Conservation (phyloP, 495 filamentous ascomycete species). For the Hyaloscypha variabilis region DNA sequence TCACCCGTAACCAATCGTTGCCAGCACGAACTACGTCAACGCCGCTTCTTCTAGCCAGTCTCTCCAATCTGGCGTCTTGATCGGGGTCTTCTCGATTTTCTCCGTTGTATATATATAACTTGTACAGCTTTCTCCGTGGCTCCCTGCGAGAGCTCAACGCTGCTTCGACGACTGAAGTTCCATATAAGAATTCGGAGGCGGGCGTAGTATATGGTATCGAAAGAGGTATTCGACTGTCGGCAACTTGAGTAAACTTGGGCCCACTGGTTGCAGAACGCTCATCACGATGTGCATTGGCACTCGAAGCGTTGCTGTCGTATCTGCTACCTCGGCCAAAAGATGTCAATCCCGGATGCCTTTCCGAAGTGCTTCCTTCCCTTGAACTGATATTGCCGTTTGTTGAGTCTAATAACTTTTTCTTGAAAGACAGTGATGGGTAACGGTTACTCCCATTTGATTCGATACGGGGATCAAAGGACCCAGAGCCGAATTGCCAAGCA, state of each 20-base stretch:
- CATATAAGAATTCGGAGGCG: constrained; percentile 91
- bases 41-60: constrained; percentile 58
- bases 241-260: background rate
- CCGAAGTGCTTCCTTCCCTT: background rate
- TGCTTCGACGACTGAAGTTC: constrained; percentile 77
- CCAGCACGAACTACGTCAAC: constrained; percentile 57
- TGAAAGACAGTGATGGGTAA: background rate
- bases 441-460: background rate
- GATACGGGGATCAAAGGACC: background rate
- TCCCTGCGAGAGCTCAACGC: constrained; percentile 60
- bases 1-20: constrained; percentile 58
- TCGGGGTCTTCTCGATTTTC: constrained; percentile 41
- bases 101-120: constrained; percentile 74
- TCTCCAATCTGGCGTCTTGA: constrained; percentile 50
- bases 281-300: background rate
- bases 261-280: background rate
- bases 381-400: background rate
- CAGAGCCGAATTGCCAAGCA: background rate
- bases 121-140: constrained; percentile 73
- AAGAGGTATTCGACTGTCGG: constrained; percentile 41
- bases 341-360: background rate
- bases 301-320: background rate
- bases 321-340: background rate
- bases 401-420: background rate
- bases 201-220: constrained; percentile 80